These are phyloP conservation scores for Candida xiaguanensis DNA, from an alignment of 805 yeast genomes.

Conservation along the genomic window DNA sequence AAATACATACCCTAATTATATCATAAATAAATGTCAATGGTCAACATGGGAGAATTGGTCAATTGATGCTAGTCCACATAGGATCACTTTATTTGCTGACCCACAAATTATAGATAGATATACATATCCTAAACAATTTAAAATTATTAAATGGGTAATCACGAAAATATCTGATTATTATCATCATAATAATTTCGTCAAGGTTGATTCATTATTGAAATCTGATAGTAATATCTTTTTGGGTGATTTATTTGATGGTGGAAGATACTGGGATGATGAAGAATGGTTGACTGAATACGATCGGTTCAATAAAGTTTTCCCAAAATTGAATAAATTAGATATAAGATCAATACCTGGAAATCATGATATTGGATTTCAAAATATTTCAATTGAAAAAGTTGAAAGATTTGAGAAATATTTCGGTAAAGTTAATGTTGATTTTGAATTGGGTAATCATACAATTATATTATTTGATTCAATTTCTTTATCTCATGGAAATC, in stretches of 20 bases:
- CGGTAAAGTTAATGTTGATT: constrained; percentile 61
- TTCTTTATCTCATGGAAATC: constrained; percentile 60
- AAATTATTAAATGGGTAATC: constrained; percentile 50
- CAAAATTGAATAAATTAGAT: constrained; percentile 42
- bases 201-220: constrained; percentile 51
- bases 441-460: constrained; percentile 68
- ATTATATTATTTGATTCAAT: constrained; percentile 76
- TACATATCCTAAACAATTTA: constrained; percentile 75
- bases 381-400: constrained; percentile 53
- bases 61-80: constrained; percentile 34
- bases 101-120: constrained; percentile 90
- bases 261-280: constrained; percentile 73
- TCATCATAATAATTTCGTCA: constrained; percentile 69
- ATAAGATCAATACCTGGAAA: constrained; percentile 69
- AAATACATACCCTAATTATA: constrained; percentile 22
- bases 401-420: constrained; percentile 66
- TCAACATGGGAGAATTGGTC: constrained; percentile 61
- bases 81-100: constrained; percentile 72
- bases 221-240: constrained; percentile 78
- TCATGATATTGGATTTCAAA: constrained; percentile 95
- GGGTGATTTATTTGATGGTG: constrained; percentile 95
- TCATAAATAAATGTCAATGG: constrained; percentile 48
- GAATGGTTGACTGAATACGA: constrained; percentile 66
- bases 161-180: constrained; percentile 69
- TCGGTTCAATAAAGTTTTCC: constrained; percentile 68